phyloP scores from a whole-genome alignment of 495 filamentous ascomycete species.

The Cryomyces antarcticus region DNA sequence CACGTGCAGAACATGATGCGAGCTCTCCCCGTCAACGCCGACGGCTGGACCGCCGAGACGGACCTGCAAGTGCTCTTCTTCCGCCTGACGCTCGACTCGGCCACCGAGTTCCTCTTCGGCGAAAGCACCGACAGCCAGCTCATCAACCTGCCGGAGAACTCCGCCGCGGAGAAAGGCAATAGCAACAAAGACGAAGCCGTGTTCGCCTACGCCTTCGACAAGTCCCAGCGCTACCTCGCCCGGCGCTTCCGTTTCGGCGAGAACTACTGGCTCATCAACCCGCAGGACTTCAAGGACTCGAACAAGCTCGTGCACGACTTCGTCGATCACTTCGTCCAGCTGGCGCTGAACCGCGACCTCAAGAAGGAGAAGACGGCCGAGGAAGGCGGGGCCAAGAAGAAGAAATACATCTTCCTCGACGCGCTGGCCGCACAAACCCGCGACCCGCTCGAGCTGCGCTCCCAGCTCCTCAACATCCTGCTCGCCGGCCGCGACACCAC shows the following conservation, averaged over 20 bases:
- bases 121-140: slow-evolving; percentile 40
- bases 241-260: slow-evolving; percentile 8
- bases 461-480: slow-evolving; percentile 63
- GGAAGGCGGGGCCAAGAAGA: slow-evolving; percentile 17
- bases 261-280: slow-evolving; percentile 16
- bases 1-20: slow-evolving; percentile 30
- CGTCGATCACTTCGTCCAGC: slow-evolving; percentile 53
- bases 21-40: slow-evolving; percentile 3
- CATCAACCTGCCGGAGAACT: slow-evolving; percentile 1
- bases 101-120: slow-evolving; percentile 77
- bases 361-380: slow-evolving; percentile 46
- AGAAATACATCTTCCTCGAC: slow-evolving; percentile 57
- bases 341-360: slow-evolving; percentile 29
- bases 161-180: not conserved
- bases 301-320: slow-evolving; percentile 28
- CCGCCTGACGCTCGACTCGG: slow-evolving; percentile 61
- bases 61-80: slow-evolving; percentile 58
- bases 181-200: slow-evolving; percentile 2
- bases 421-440: slow-evolving; percentile 55
- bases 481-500: slow-evolving; percentile 30
- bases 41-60: slow-evolving; percentile 27
- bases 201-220: slow-evolving; percentile 14
- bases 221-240: slow-evolving; percentile 6
- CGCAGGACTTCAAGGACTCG: slow-evolving; percentile 32
- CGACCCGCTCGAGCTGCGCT: slow-evolving; percentile 49